phyloP scores from a whole-genome alignment of 257 asterid genomes.

The Ballota nigra region DNA sequence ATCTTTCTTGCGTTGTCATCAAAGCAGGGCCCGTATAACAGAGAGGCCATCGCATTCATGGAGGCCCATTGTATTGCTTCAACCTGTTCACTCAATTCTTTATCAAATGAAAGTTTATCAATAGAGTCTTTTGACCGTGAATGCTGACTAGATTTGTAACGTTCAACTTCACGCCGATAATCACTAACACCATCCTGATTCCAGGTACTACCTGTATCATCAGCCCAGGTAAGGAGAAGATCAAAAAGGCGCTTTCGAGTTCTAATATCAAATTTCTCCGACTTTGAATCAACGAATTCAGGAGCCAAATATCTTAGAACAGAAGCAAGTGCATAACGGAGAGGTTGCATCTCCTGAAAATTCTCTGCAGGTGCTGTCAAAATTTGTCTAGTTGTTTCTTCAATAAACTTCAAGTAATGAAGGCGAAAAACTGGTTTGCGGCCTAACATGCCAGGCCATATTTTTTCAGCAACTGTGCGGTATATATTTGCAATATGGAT shows the following conservation, averaged over 20 bases:
- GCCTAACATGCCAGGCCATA: conserved; percentile 98
- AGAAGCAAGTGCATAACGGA: conserved; percentile 90
- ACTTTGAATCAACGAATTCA: conserved; percentile 93
- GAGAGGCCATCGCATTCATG: conserved; percentile 99
- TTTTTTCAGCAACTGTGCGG: conserved; percentile 85
- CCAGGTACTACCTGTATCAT: conserved; percentile 90
- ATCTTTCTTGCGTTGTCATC: conserved; percentile 98
- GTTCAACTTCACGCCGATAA: conserved; percentile 98
- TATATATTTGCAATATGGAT: conserved; percentile 81
- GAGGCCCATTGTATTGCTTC: conserved; percentile 99
- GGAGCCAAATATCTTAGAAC: conserved; percentile 96
- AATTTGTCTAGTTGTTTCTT: conserved; percentile 84
- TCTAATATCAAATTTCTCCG: conserved; percentile 90
- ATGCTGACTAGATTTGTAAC: conserved; percentile 95
- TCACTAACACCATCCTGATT: conserved; percentile 91
- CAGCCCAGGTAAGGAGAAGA: conserved; percentile 92
- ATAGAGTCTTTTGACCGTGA: conserved; percentile 92
- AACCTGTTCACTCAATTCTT: conserved; percentile 90
- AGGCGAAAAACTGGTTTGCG: conserved; percentile 97
- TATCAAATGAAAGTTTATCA: conserved; percentile 93
- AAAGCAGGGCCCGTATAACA: conserved; percentile 96
- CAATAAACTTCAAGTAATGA: conserved; percentile 91
- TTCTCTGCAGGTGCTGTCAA: conserved; percentile 69
- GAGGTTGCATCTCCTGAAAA: conserved; percentile 92
- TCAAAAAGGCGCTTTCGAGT: conserved; percentile 93